Conservation (phyloP, 1,284 basidiomycete species). For the Chalciporus sp. region DNA sequence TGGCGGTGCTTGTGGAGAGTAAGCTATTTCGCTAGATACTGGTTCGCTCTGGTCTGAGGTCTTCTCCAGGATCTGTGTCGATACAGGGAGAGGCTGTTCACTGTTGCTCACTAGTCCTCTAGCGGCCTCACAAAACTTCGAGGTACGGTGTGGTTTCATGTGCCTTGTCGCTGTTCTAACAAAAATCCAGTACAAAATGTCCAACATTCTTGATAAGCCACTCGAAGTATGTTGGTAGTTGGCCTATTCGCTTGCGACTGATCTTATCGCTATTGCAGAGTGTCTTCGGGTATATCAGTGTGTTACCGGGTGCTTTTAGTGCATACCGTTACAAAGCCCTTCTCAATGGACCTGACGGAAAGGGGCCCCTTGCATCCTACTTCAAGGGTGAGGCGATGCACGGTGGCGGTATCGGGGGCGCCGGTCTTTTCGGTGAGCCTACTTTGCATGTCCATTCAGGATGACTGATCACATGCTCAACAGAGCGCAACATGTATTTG, state of each 20-base stretch:
- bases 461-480: constrained; percentile 10
- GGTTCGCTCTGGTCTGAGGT: background rate
- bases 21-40: constrained; percentile 31
- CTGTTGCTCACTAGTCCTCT: constrained; percentile 84
- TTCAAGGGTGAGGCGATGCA: constrained; percentile 93
- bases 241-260: background rate
- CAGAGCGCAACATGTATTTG: constrained; percentile 88
- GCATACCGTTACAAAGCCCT: constrained; percentile 90
- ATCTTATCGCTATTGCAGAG: constrained; percentile 46
- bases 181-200: constrained; percentile 77
- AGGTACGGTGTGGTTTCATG: constrained; percentile 43
- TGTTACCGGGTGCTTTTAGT: constrained; percentile 89
- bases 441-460: background rate
- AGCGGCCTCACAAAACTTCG: constrained; percentile 90
- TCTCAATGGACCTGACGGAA: constrained; percentile 78
- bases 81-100: constrained; percentile 77
- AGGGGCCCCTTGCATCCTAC: constrained; percentile 87
- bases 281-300: constrained; percentile 90
- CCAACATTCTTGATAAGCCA: constrained; percentile 91
- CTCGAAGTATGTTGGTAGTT: constrained; percentile 59
- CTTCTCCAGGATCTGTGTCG: constrained; percentile 73
- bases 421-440: constrained; percentile 67
- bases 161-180: constrained; percentile 1
- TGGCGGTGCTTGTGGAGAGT: constrained; percentile 95
- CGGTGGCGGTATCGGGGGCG: constrained; percentile 54